A percentile compares a stretch with the other conserved stretches of the same genome.
These are phyloP conservation scores for Starmerella floricola DNA, from an alignment of 805 yeast species.

Conservation along the genomic window DNA sequence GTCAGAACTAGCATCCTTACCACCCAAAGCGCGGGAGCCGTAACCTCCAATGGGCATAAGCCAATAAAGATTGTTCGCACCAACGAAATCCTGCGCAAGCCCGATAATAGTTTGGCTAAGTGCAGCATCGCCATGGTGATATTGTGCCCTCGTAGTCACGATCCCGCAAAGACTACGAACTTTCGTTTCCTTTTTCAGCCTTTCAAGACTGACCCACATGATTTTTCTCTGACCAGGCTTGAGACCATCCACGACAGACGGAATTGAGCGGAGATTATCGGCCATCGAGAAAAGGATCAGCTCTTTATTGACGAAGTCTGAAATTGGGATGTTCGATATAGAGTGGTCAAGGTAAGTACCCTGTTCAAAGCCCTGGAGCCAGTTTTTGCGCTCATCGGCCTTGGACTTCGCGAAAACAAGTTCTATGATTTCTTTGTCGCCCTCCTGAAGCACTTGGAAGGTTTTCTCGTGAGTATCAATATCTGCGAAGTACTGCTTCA, in stretches of 20 bases:
- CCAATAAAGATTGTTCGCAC: slow-evolving; percentile 76
- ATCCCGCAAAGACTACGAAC: slow-evolving; percentile 87
- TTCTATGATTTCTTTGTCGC: slow-evolving; percentile 66
- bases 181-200: slow-evolving; percentile 63
- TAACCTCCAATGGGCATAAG: slow-evolving; percentile 87
- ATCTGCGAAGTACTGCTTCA: slow-evolving; percentile 75
- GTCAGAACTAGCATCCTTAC: slow-evolving; percentile 96
- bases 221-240: slow-evolving; percentile 97
- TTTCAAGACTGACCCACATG: slow-evolving; percentile 74
- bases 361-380: slow-evolving; percentile 83
- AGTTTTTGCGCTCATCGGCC: slow-evolving; percentile 94
- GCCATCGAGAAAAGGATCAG: slow-evolving; percentile 92
- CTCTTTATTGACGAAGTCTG: slow-evolving; percentile 90
- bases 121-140: slow-evolving; percentile 91
- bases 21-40: slow-evolving; percentile 93
- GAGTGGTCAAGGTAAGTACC: slow-evolving; percentile 85
- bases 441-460: slow-evolving; percentile 66
- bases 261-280: slow-evolving; percentile 89
- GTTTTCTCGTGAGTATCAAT: slow-evolving; percentile 75
- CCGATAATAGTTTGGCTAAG: slow-evolving; percentile 83
- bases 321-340: slow-evolving; percentile 65
- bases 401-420: slow-evolving; percentile 88
- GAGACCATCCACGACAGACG: slow-evolving; percentile 85
- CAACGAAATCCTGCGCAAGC: slow-evolving; percentile 88
- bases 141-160: slow-evolving; percentile 77